These are phyloP conservation scores for Claviceps fusiformis DNA, from an alignment of 2,329 filamentous ascomycete species.

Conservation along the genomic window DNA sequence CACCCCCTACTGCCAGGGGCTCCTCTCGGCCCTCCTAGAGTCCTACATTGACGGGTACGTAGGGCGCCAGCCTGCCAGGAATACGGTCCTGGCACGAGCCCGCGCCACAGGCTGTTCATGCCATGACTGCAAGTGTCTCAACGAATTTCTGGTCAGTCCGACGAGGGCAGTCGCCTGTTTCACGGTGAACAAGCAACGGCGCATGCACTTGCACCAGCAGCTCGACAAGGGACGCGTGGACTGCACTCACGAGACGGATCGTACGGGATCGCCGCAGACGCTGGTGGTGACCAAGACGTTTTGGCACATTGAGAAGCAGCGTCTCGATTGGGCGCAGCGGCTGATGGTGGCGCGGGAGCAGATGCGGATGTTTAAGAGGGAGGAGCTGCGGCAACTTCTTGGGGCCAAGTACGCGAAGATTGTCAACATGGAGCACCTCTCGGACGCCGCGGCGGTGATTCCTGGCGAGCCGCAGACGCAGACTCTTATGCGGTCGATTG, in stretches of 20 bases:
- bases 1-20: constrained; percentile 9
- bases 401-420: not conserved
- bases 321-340: not conserved
- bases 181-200: not conserved
- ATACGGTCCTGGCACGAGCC: constrained; percentile 1
- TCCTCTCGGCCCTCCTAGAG: constrained; percentile 12
- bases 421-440: not conserved
- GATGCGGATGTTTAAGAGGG: not conserved
- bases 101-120: constrained; percentile 11
- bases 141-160: constrained; percentile 13
- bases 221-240: constrained; percentile 7
- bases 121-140: constrained; percentile 12
- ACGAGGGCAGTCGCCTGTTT: not conserved
- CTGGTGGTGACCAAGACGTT: constrained; percentile 15
- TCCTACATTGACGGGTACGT: constrained; percentile 13
- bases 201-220: constrained; percentile 11
- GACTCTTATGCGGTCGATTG: too few relatives aligned
- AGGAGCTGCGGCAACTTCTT: not conserved
- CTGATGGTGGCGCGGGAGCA: not conserved
- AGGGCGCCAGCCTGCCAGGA: constrained; percentile 5
- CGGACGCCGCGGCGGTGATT: not conserved
- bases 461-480: not conserved
- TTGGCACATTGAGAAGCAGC: constrained; percentile 2
- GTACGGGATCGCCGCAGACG: constrained; percentile 3
- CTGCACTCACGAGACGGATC: constrained; percentile 12